These are phyloP conservation scores for Globisporangium cederbergense DNA, from an alignment of 352 stramenopile genomes.

Conservation along the genomic window DNA sequence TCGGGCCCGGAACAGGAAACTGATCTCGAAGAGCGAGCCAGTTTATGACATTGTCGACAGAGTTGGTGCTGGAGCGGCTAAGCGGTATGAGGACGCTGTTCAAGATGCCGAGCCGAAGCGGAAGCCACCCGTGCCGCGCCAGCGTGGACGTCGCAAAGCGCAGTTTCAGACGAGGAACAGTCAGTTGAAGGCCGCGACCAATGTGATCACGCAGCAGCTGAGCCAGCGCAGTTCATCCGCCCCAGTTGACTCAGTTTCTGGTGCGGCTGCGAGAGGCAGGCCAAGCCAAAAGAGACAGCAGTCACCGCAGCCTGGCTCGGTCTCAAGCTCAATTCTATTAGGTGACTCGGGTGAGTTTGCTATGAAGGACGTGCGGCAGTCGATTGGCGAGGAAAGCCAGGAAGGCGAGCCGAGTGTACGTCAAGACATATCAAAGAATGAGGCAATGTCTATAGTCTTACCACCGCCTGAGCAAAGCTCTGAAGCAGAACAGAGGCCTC, in stretches of 20 bases:
- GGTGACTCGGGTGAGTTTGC: slow-evolving; percentile 4
- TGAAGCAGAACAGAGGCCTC: not conserved
- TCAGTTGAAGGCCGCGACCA: slow-evolving; percentile 5
- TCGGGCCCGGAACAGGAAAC: slow-evolving; percentile 44
- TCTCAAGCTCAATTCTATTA: slow-evolving; percentile 13
- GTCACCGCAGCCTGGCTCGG: not conserved
- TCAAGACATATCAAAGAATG: not conserved
- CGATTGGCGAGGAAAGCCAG: slow-evolving; percentile 17
- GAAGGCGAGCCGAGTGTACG: not conserved
- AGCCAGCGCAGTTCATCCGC: not conserved
- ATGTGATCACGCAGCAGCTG: not conserved
- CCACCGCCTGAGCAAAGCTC: not conserved
- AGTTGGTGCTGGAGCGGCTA: not conserved
- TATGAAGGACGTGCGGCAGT: slow-evolving; percentile 6
- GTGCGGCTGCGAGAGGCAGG: not conserved
- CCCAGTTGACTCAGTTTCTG: not conserved
- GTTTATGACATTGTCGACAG: not conserved
- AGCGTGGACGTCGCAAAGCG: slow-evolving; percentile 25
- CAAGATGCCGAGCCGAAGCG: slow-evolving; percentile 24
- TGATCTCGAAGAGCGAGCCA: slow-evolving; percentile 7
- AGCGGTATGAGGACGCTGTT: not conserved
- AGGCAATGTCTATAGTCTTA: too few species aligned
- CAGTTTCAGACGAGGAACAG: slow-evolving; percentile 8
- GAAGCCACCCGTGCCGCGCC: slow-evolving; percentile 55
- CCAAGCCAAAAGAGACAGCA: not conserved